Evolutionary conservation across 2,329 filamentous ascomycete genomes (phyloP).

Genomic region (Trichoderma lentiforme): DNA sequence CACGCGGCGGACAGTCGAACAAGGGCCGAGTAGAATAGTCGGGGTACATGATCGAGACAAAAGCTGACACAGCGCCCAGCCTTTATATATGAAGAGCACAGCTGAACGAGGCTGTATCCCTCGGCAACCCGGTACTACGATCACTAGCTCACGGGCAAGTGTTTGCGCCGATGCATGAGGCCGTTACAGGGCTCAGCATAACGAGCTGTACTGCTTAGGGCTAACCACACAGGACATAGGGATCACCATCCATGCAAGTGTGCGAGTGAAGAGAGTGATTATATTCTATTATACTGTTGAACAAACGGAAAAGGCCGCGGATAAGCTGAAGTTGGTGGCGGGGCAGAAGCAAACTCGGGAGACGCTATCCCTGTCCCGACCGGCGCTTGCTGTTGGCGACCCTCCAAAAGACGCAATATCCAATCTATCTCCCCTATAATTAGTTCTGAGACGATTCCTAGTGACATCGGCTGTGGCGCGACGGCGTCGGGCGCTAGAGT

Average conservation of each 20-base stretch:
- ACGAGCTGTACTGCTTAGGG: not conserved
- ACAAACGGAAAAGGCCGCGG: not conserved
- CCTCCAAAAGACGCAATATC: not conserved
- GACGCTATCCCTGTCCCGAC: not conserved
- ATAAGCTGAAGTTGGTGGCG: not conserved
- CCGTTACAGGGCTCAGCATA: not conserved
- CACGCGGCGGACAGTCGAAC: not conserved
- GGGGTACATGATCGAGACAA: not conserved
- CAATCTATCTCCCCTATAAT: not conserved
- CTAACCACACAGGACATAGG: not conserved
- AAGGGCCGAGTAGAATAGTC: not conserved
- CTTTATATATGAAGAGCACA: not conserved
- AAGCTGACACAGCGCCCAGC: not conserved
- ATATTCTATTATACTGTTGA: too few relatives aligned
- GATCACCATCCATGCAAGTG: not conserved
- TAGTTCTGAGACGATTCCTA: not conserved
- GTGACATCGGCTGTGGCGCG: not conserved
- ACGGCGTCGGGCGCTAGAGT: not conserved
- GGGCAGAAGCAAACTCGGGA: not conserved
- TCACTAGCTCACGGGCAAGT: not conserved
- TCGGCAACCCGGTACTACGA: not conserved
- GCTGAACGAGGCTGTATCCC: not conserved
- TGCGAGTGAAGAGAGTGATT: not conserved
- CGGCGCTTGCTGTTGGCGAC: not conserved
- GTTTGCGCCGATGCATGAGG: not conserved